Evolutionary conservation across 2,329 filamentous ascomycete species (phyloP), one percentile per base, ranked within the genome.

Genomic region (Aspergillus clavatus): DNA sequence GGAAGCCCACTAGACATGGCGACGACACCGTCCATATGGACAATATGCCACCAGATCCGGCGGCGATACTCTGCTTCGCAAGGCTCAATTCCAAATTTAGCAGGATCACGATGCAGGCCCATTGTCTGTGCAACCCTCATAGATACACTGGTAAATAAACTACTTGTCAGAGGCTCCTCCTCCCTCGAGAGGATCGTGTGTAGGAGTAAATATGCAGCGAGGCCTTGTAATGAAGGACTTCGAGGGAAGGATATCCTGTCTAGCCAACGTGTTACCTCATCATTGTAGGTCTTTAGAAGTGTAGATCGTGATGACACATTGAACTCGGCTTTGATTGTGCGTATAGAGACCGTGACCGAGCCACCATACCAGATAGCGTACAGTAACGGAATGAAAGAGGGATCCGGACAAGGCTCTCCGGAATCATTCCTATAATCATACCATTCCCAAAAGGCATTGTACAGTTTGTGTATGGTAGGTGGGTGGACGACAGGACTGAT

Each of bases 311-410:
- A 65, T 1, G 57, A 46, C 4, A 61, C 49, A 42, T 64, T 60
- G 35, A 72, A 71, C 35, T 72, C 69, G 1, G 67, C 59, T 44
- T 66, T 65, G 29, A 72, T 68, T 6, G 63, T 66, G 40, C 67
- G 63, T 3, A 67, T 58, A 0, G 72, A 73, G 3, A 73, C 57
- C 1, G 69, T 72, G 7, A 72, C 67, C 2, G 70, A 71, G 3
- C 72, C 72, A n/a, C 70, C 68, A 49, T 72, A 74, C 71, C 71
- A 73, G 24, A 75, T 71, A 6, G 71, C 70, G 48, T 71, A 70
- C 4, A 75, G 55, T 3, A 73, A 51, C 2, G 72, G 70, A 27
- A 73, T 67, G 33, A 73, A 71, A 1, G 67, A 68, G 1, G 68
- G 64, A 37, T 69, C 65, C 0, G 67, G 66, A 39, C 58, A 70